phyloP scores from a whole-genome alignment of 2,329 filamentous ascomycete genomes.

The Incumbomyces lentus region DNA sequence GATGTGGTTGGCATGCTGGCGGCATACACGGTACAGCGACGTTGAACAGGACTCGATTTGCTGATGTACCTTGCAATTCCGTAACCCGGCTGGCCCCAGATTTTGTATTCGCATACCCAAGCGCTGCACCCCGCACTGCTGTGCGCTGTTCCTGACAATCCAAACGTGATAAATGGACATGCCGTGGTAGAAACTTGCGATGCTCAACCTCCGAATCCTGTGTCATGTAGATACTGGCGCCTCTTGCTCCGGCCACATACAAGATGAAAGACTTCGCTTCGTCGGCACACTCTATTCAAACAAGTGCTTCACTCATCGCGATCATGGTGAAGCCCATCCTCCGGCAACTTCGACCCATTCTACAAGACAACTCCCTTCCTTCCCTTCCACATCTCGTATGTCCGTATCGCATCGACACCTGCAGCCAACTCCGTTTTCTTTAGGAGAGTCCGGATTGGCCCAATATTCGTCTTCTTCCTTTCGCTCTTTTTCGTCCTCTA shows the following conservation, averaged over 20 bases:
- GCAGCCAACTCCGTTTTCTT: conserved; percentile 95
- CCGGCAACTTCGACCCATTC: conserved; percentile 98
- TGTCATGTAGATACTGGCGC: conserved; percentile 4
- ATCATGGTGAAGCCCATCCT: conserved; percentile 63
- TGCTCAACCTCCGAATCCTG: conserved; percentile 8
- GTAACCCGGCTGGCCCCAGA: too few species aligned
- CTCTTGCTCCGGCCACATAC: conserved; percentile 14
- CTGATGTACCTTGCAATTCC: too few species aligned
- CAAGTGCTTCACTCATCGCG: conserved; percentile 5
- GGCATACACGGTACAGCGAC: too few species aligned
- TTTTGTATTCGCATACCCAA: not conserved
- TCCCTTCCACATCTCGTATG: conserved; percentile 94
- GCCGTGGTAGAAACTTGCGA: conserved; percentile 43
- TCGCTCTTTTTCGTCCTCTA: conserved; percentile 68
- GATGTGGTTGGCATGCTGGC: too few species aligned
- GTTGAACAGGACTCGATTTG: too few species aligned
- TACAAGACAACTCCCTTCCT: conserved; percentile 85
- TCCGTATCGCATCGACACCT: conserved; percentile 95
- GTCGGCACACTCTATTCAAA: conserved; percentile 16
- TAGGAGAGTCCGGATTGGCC: conserved; percentile 73
- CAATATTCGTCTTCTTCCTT: conserved; percentile 93
- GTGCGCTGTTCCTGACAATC: not conserved
- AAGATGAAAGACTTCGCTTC: not conserved
- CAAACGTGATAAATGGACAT: conserved; percentile 5
- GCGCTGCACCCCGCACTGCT: not conserved